These are phyloP conservation scores for Castanospermum australe DNA, from an alignment of 306 rosid genomes.

Conservation along the genomic window DNA sequence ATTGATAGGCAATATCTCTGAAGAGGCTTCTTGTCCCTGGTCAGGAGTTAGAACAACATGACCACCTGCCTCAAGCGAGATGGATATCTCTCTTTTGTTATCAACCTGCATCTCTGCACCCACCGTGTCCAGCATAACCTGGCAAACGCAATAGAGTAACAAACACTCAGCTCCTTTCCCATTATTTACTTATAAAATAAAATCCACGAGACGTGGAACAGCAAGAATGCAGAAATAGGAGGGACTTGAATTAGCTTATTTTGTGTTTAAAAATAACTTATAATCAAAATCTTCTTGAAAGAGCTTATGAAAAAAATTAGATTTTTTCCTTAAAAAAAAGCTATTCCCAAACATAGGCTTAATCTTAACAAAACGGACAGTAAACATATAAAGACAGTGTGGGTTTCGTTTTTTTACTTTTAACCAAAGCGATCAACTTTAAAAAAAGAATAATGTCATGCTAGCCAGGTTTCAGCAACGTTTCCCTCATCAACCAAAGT, in stretches of 20 bases:
- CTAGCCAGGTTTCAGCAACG: not conserved
- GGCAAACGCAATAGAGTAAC: constrained; percentile 9
- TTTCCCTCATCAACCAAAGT: not conserved
- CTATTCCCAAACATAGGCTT: too few species aligned
- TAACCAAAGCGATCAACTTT: not conserved
- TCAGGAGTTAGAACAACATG: constrained; percentile 76
- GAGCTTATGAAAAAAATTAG: too few species aligned
- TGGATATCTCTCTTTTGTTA: constrained; percentile 57
- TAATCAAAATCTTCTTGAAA: too few species aligned
- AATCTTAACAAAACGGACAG: not conserved
- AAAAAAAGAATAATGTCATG: not conserved
- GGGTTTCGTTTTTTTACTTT: not conserved
- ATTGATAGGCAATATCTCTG: constrained; percentile 82
- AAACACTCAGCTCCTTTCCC: constrained; percentile 16
- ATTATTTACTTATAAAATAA: not conserved
- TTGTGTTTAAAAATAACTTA: too few species aligned
- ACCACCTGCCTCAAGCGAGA: constrained; percentile 57
- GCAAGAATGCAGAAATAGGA: not conserved
- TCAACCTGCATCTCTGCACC: constrained; percentile 90
- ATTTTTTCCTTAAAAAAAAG: too few species aligned
- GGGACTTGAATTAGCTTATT: too few species aligned
- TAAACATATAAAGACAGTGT: not conserved
- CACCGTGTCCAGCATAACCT: constrained; percentile 90
- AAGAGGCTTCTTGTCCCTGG: constrained; percentile 69
- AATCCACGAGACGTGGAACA: not conserved